A percentile compares a stretch with the other conserved stretches of the same genome.
phyloP scores from a whole-genome alignment of 2,329 filamentous ascomycete species.

The Penicillium sp. region DNA sequence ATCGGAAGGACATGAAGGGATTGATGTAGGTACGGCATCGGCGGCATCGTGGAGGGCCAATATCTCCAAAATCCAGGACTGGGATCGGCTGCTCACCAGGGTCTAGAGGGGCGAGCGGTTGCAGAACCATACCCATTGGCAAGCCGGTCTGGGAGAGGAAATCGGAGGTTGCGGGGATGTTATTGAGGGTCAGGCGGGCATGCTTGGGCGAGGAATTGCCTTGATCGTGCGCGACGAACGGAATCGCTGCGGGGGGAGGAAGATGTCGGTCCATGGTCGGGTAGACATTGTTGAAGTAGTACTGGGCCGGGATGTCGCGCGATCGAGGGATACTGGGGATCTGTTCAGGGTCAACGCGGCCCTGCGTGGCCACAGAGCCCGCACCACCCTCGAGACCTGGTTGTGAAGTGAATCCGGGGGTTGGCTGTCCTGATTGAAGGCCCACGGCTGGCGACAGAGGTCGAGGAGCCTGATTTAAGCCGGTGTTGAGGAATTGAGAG shows the following conservation, averaged over 20 bases:
- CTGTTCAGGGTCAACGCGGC: constrained; percentile 83
- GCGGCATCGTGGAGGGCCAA: constrained; percentile 84
- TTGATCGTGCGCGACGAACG: constrained; percentile 93
- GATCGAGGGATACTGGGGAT: constrained; percentile 87
- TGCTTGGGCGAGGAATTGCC: constrained; percentile 96
- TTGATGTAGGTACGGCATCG: constrained; percentile 97
- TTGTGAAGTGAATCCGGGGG: constrained; percentile 29
- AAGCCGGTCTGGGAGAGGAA: constrained; percentile 77
- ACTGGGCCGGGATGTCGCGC: constrained; percentile 77
- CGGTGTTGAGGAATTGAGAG: constrained; percentile 62
- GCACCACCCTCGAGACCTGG: constrained; percentile 44
- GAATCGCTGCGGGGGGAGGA: constrained; percentile 82
- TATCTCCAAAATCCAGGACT: constrained; percentile 90
- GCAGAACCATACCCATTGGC: constrained; percentile 82
- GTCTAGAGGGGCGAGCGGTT: constrained; percentile 81
- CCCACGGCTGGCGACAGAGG: constrained; percentile 25
- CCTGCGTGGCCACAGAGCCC: constrained; percentile 65
- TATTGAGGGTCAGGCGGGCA: constrained; percentile 87
- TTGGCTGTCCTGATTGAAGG: constrained; percentile 21
- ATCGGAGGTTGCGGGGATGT: constrained; percentile 81
- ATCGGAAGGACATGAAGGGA: constrained; percentile 96
- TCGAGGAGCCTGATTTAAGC: constrained; percentile 40
- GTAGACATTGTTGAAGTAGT: constrained; percentile 85
- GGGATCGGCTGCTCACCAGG: constrained; percentile 85
- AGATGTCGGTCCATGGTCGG: constrained; percentile 94